Conservation (phyloP, 2,329 filamentous ascomycete genomes). For the Elsinoe fawcettii region DNA sequence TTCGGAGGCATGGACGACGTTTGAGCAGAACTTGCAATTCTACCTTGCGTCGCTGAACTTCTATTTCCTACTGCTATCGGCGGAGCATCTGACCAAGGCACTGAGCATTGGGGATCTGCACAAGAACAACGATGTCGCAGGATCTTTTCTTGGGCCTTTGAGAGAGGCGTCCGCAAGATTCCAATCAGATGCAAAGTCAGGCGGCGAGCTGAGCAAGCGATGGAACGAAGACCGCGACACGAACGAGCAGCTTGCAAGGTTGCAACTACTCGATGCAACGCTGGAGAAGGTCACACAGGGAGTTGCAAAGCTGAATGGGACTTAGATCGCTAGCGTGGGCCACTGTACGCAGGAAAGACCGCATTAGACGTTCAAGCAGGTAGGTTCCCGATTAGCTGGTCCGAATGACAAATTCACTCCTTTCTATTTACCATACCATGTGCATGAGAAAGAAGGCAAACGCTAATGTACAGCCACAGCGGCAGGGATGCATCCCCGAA, state of each 20-base stretch:
- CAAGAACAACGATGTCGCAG: conserved; percentile 33
- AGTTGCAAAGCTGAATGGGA: conserved; percentile 25
- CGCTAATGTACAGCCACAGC: no score
- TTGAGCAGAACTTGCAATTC: conserved; percentile 46
- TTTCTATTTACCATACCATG: no score
- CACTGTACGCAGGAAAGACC: no score
- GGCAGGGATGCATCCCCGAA: no score
- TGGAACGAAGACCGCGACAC: conserved; percentile 32
- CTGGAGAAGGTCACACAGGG: conserved; percentile 27
- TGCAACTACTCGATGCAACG: conserved; percentile 27
- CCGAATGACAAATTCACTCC: no score
- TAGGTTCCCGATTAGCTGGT: no score
- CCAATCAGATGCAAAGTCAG: conserved; percentile 29
- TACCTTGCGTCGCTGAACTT: conserved; percentile 51
- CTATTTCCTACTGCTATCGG: conserved; percentile 50
- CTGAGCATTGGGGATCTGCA: conserved; percentile 42
- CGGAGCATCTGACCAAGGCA: conserved; percentile 38
- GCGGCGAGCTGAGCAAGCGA: conserved; percentile 30
- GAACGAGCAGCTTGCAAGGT: conserved; percentile 29
- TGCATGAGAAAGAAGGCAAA: no score
- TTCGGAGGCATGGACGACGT: conserved; percentile 37
- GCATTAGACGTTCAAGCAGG: no score
- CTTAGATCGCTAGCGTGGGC: neutral
- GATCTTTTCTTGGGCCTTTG: conserved; percentile 38
- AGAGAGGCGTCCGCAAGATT: conserved; percentile 33